Percentiles rank a stretch among this genome's conserved stretches.
Conservation (phyloP, 768 basidiomycete genomes). For the Tephrocybe sp. region DNA sequence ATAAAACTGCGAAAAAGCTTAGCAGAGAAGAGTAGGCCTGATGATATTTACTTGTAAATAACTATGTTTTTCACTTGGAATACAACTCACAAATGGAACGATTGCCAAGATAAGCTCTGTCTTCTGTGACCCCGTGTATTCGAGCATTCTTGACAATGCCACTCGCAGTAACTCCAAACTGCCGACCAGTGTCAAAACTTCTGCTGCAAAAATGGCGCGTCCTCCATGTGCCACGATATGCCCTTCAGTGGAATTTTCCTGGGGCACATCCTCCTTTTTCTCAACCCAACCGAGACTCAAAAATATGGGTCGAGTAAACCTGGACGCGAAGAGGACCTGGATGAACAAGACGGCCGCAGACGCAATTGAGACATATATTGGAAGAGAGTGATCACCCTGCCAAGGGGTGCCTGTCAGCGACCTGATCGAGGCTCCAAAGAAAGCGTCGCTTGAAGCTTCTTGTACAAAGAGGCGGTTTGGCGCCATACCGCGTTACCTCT, state of each 20-base stretch:
- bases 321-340: slow-evolving; percentile 5
- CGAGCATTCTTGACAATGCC: slow-evolving; percentile 6
- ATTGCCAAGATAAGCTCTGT: slow-evolving; percentile 1
- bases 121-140: slow-evolving; percentile 1
- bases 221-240: slow-evolving; percentile 15
- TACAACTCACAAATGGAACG: slow-evolving; percentile 9
- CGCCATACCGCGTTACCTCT: background rate
- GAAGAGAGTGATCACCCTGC: slow-evolving; percentile 10
- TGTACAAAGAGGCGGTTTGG: slow-evolving; percentile 10
- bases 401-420: slow-evolving; percentile 3
- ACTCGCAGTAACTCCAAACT: slow-evolving; percentile 16
- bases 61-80: background rate
- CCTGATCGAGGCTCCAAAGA: slow-evolving; percentile 5
- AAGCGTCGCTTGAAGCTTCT: background rate
- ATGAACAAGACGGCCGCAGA: slow-evolving; percentile 8
- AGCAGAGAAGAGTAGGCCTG: slow-evolving; percentile 15
- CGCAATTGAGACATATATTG: slow-evolving; percentile 11
- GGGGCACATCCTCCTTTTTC: background rate
- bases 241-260: background rate
- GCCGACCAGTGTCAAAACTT: slow-evolving; percentile 12
- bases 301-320: slow-evolving; percentile 5
- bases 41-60: background rate
- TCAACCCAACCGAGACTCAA: background rate
- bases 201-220: slow-evolving; percentile 8
- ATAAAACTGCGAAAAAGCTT: slow-evolving; percentile 9